These are phyloP conservation scores for Diaporthe longicolla DNA, from an alignment of 2,329 filamentous ascomycete species.

Conservation along the genomic window DNA sequence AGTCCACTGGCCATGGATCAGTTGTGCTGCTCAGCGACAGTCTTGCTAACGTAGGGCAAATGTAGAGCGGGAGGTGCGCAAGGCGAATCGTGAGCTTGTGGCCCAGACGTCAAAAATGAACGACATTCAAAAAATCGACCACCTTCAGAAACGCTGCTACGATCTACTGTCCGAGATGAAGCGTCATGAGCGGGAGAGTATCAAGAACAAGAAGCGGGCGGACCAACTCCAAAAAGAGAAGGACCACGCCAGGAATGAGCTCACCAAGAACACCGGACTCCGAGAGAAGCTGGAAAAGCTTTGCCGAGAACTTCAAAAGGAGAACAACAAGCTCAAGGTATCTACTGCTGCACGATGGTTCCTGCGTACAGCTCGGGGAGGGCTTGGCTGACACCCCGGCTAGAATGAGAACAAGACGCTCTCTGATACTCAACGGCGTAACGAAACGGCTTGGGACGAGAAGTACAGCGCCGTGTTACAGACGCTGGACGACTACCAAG, in stretches of 20 bases:
- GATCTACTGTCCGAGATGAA: constrained; percentile 96
- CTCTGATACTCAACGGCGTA: constrained; percentile 86
- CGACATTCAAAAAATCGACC: constrained; percentile 91
- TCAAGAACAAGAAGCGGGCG: constrained; percentile 95
- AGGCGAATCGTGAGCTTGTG: constrained; percentile 91
- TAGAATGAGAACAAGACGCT: constrained; percentile 94
- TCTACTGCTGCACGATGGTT: constrained; percentile 57
- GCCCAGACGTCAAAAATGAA: constrained; percentile 93
- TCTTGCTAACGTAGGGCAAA: constrained; percentile 45
- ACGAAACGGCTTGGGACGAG: constrained; percentile 86
- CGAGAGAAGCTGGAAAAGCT: constrained; percentile 98
- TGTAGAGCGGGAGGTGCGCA: constrained; percentile 92
- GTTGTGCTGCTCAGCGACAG: neutral
- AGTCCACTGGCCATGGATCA: neutral
- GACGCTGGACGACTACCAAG: constrained; percentile 90
- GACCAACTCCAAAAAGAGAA: constrained; percentile 98
- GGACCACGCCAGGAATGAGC: constrained; percentile 87
- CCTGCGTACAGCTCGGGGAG: neutral
- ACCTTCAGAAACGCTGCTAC: constrained; percentile 90
- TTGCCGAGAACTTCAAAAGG: constrained; percentile 92
- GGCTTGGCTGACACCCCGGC: constrained; percentile 11
- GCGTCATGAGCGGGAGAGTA: constrained; percentile 91
- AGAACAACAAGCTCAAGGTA: constrained; percentile 99
- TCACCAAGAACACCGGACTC: constrained; percentile 89
- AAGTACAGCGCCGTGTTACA: constrained; percentile 84